Evolutionary conservation across 2,329 filamentous ascomycete genomes (phyloP), one percentile per base, ranked within the genome.

Genomic region (Magnaporthiopsis incrustans): DNA sequence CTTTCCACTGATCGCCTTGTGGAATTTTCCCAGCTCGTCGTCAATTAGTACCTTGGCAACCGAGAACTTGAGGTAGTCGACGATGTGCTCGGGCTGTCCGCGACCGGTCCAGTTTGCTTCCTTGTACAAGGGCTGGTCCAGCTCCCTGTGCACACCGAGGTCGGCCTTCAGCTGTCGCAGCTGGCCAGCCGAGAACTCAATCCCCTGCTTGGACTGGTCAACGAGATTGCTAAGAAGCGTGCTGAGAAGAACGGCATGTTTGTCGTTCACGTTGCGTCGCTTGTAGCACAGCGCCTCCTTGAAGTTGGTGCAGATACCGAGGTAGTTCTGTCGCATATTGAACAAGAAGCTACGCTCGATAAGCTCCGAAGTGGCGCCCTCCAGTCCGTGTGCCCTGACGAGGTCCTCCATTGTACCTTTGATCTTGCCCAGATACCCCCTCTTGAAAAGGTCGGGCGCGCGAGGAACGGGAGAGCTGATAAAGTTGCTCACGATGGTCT

Each of bases 261-360:
- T 63, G 14, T 80, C 72, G 4, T 72, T 73, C 50, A 88, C 83
- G 0, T 73, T 78, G 27, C 82, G 81, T 15, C 81, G 78, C 15
- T 80, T 77, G 66, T 92, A 92, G 44, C 83, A 85, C 0, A 87
- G 73, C 4, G 75, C 78, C 62, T 90, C 86, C 66, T 89, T 88
- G 71, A 81, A 85, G 5, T 78, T 81, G 0, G 89, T 93, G 64
- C 84, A 87, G 0, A 77, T 76, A 0, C 90, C 90, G 3, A 94
- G 78, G 30, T 87, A 74, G 8, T 78, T 81, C 1, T 79, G 78
- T 57, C 81, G 73, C 71, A 85, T 79, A 35, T 84, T 84, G 71
- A 90, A 90, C 0, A 72, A 69, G 59, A 92, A 83, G 3, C 82
- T 81, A 26, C 77, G 72, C 53, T 73, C 69, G 1, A 91, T 70